Percentiles rank a stretch among this genome's conserved stretches.
These are phyloP conservation scores for Phytophthora megakarya DNA, from an alignment of 352 stramenopile genomes.

Conservation along the genomic window DNA sequence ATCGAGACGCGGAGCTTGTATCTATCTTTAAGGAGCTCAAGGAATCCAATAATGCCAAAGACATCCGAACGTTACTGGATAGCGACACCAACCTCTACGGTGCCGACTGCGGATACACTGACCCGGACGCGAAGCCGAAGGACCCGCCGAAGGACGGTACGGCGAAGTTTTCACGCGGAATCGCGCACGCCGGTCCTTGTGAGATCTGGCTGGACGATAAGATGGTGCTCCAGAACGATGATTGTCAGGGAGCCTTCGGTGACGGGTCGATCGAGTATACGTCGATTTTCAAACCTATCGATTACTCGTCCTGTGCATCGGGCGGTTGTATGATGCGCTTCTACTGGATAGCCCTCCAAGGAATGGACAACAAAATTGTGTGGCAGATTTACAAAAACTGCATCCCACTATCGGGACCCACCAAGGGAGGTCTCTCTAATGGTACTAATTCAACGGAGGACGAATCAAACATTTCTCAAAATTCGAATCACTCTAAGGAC, in stretches of 20 bases:
- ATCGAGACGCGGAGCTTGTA: conserved; percentile 28
- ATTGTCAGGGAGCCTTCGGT: conserved; percentile 44
- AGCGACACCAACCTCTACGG: conserved; percentile 37
- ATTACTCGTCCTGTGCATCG: conserved; percentile 43
- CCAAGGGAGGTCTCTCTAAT: conserved; percentile 10
- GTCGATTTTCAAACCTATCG: conserved; percentile 38
- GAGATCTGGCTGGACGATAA: conserved; percentile 49
- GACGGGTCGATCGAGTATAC: conserved; percentile 28
- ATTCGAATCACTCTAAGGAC: no score
- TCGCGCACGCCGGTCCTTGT: conserved; percentile 39
- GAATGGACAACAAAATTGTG: conserved; percentile 21
- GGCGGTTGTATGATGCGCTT: conserved; percentile 44
- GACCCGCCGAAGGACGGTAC: conserved; percentile 24
- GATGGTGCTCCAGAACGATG: conserved; percentile 40
- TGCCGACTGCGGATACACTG: conserved; percentile 33
- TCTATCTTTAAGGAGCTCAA: conserved; percentile 36
- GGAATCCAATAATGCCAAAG: conserved; percentile 24
- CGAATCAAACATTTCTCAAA: conserved; percentile 14
- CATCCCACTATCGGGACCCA: conserved; percentile 36
- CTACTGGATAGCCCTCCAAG: conserved; percentile 54
- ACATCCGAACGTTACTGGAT: conserved; percentile 40
- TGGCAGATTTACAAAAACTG: conserved; percentile 60
- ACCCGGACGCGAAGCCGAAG: conserved; percentile 30
- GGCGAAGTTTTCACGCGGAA: conserved; percentile 37
- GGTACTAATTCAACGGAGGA: conserved; percentile 22